Evolutionary conservation across 371 early-diverging fungal species (phyloP).

Genomic region (Nematocida homosporus): DNA sequence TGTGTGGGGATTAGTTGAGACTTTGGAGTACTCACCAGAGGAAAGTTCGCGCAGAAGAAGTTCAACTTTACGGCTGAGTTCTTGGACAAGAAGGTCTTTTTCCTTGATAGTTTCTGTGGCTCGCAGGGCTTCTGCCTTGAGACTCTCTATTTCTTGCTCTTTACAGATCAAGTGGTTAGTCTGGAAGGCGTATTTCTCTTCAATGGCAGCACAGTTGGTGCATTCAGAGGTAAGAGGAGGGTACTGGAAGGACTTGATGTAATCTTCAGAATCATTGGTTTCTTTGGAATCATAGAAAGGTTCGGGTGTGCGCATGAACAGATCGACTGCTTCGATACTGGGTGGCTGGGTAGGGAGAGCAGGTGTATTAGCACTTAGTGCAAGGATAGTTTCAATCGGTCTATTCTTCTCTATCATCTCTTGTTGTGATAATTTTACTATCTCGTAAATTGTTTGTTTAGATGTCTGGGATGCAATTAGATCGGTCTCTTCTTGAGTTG

Average conservation of each 20-base stretch:
- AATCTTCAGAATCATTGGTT: background rate
- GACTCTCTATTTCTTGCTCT: slow-evolving; percentile 10
- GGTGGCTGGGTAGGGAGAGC: no score
- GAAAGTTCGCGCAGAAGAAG: slow-evolving; percentile 44
- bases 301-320: background rate
- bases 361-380: no score
- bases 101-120: background rate
- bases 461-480: no score
- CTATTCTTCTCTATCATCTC: no score
- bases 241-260: background rate
- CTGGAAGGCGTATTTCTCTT: slow-evolving; percentile 30
- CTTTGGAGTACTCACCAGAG: slow-evolving; percentile 31
- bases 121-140: background rate
- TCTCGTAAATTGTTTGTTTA: no score
- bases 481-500: no score
- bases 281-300: background rate
- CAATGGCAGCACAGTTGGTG: background rate
- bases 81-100: slow-evolving; percentile 22
- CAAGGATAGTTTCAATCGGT: no score
- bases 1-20: slow-evolving; percentile 9
- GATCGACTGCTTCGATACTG: no score
- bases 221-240: background rate
- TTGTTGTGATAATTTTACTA: no score
- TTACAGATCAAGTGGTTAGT: background rate
- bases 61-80: slow-evolving; percentile 51